phyloP scores from a whole-genome alignment of 306 rosid species.

The Gastrolobium villosum region DNA sequence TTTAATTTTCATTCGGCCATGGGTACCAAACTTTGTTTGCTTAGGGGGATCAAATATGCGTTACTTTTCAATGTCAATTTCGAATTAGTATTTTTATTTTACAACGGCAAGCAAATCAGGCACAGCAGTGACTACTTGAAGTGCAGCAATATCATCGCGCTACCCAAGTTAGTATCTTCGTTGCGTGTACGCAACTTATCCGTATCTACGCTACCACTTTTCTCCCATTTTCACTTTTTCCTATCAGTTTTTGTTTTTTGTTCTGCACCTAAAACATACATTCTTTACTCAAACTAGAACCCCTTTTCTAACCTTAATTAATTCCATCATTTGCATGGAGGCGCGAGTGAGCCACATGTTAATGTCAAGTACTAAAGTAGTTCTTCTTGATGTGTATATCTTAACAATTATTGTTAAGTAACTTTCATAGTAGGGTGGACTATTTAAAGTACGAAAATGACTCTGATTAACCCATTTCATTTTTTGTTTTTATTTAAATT shows the following conservation, averaged over 20 bases:
- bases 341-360: slow-evolving; percentile 37
- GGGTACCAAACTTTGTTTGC: slow-evolving; percentile 29
- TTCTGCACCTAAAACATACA: slow-evolving; percentile 25
- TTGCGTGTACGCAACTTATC: slow-evolving; percentile 40
- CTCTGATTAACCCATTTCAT: neutral
- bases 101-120: neutral
- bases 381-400: neutral
- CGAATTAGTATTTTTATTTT: neutral
- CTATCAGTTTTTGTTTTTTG: slow-evolving; percentile 8
- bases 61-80: slow-evolving; percentile 14
- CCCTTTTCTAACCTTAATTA: neutral
- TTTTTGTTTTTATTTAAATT: neutral
- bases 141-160: neutral
- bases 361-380: neutral
- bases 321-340: slow-evolving; percentile 32
- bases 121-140: neutral
- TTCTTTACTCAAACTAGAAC: neutral
- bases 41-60: slow-evolving; percentile 6
- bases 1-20: neutral
- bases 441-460: slow-evolving; percentile 1
- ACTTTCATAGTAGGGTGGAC: neutral
- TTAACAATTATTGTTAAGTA: neutral
- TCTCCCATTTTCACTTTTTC: neutral
- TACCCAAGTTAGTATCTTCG: neutral
- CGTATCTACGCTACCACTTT: slow-evolving; percentile 25